These are phyloP conservation scores for Sarocladiaceae sp. DNA, from an alignment of 2,329 filamentous ascomycete genomes.

Conservation along the genomic window DNA sequence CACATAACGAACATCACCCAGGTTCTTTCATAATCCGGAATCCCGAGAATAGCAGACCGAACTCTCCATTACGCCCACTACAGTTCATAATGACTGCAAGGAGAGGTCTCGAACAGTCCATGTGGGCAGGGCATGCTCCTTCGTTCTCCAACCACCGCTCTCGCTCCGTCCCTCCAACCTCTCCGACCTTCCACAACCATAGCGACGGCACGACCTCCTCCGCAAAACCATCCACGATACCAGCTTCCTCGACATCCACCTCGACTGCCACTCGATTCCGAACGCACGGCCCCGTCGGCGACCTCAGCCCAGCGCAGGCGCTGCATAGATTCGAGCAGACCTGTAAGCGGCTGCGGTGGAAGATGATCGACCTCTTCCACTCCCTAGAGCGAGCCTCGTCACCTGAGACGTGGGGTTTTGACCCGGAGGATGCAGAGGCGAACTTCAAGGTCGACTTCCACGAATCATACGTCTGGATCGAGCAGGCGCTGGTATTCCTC, in stretches of 20 bases:
- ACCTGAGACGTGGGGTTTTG: conserved; percentile 27
- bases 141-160: conserved; percentile 10
- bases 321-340: conserved; percentile 55
- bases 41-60: no score
- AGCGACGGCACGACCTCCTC: conserved; percentile 5
- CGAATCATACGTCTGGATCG: conserved; percentile 68
- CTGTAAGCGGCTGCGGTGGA: conserved; percentile 56
- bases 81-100: no score
- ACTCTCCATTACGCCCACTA: no score
- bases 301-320: conserved; percentile 30
- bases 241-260: neutral
- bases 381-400: conserved; percentile 44
- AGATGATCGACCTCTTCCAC: conserved; percentile 51
- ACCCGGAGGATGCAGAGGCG: conserved; percentile 44
- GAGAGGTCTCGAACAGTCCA: conserved; percentile 17
- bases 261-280: conserved; percentile 5
- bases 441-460: conserved; percentile 77
- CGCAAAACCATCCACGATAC: no score
- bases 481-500: conserved; percentile 62
- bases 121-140: conserved; percentile 16
- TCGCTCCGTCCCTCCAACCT: conserved; percentile 12
- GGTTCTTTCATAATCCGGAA: no score
- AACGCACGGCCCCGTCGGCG: neutral
- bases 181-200: neutral
- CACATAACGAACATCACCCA: no score